Percentiles rank a stretch among this genome's conserved stretches.
Conservation (phyloP, 495 filamentous ascomycete genomes). For the Penicillium tannophilum region DNA sequence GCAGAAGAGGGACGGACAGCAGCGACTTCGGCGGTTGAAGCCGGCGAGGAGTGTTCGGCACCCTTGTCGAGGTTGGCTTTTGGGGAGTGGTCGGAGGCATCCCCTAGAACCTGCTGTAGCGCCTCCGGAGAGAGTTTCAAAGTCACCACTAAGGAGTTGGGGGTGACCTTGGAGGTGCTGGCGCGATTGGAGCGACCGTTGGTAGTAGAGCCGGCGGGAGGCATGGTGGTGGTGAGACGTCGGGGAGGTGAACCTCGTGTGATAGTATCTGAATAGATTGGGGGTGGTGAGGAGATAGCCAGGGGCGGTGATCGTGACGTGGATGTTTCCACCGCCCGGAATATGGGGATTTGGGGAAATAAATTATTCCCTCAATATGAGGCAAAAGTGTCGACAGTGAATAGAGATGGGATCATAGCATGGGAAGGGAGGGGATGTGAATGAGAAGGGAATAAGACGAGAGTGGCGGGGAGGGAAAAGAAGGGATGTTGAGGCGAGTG, state of each 20-base stretch:
- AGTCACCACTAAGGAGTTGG: slow-evolving; percentile 48
- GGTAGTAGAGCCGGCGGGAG: slow-evolving; percentile 34
- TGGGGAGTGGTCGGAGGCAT: slow-evolving; percentile 24
- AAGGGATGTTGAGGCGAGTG: slow-evolving; percentile 32
- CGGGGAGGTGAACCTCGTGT: slow-evolving; percentile 1
- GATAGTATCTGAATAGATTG: slow-evolving; percentile 2
- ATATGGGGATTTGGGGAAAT: slow-evolving; percentile 5
- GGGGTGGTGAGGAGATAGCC: slow-evolving; percentile 17
- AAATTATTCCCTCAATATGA: slow-evolving; percentile 11
- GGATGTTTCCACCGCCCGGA: slow-evolving; percentile 21
- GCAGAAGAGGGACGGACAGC: slow-evolving; percentile 53
- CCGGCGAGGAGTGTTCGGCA: slow-evolving; percentile 48
- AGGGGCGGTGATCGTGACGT: slow-evolving; percentile 27
- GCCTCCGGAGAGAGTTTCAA: slow-evolving; percentile 54
- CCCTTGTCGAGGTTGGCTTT: slow-evolving; percentile 42
- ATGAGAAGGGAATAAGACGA: slow-evolving; percentile 19
- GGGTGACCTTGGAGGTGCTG: slow-evolving; percentile 34
- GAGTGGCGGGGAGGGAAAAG: slow-evolving; percentile 21
- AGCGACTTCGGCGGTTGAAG: slow-evolving; percentile 53
- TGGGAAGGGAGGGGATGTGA: slow-evolving; percentile 16
- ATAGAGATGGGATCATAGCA: slow-evolving; percentile 16
- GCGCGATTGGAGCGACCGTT: slow-evolving; percentile 45
- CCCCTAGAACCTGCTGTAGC: slow-evolving; percentile 49
- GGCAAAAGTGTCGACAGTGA: slow-evolving; percentile 19
- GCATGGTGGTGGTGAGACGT: slow-evolving; percentile 27